Evolutionary conservation across 1,139 yeast genomes (phyloP).

Genomic region (Nakaseomyces kungkrabaensis): DNA sequence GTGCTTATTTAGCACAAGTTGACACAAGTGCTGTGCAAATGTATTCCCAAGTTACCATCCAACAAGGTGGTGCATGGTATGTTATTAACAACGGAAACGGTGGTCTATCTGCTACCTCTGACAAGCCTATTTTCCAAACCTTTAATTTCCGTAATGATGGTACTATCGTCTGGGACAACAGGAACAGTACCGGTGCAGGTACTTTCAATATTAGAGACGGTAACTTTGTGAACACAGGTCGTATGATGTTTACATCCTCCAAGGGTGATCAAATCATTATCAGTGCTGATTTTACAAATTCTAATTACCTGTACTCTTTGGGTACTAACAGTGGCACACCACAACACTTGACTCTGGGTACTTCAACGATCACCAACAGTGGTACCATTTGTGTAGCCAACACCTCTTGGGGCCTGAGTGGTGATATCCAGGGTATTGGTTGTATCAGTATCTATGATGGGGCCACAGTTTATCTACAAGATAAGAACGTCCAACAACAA

Average conservation of each 20-base stretch:
- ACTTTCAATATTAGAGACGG: not conserved
- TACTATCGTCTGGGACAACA: not conserved
- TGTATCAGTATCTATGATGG: not conserved
- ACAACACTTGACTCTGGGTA: not conserved
- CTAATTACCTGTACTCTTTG: not conserved
- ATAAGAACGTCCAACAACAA: not conserved
- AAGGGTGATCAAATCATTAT: not conserved
- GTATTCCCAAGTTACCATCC: not conserved
- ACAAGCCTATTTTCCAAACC: not conserved
- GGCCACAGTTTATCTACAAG: not conserved
- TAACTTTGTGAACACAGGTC: not conserved
- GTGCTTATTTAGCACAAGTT: not conserved
- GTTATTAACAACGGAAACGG: not conserved
- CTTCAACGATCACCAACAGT: not conserved
- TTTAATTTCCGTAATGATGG: not conserved
- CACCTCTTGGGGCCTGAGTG: not conserved
- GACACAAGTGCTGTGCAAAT: not conserved
- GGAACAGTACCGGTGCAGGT: not conserved
- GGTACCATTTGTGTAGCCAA: constrained; percentile 3
- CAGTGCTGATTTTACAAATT: not conserved
- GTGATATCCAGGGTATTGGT: constrained; percentile 1
- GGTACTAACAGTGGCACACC: not conserved
- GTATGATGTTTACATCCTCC: not conserved
- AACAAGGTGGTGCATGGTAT: not conserved
- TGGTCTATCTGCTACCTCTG: not conserved